Base-by-base conservation (phyloP, 2,329 filamentous ascomycete genomes). In the Xylariaceae sp. region DNA sequence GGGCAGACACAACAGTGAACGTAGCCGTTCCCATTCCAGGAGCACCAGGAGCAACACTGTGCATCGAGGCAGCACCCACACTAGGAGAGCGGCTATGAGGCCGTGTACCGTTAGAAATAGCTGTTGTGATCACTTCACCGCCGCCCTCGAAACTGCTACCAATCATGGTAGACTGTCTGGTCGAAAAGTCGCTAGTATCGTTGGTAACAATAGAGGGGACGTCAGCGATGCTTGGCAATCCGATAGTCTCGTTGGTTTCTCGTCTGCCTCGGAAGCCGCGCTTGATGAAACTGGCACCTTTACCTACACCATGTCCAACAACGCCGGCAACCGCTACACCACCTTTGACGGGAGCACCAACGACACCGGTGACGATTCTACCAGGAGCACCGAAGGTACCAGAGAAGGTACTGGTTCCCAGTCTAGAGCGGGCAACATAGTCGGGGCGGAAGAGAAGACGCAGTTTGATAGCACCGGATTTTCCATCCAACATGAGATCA, bases 311-410 rank as follows among this genome's bases (percentile, higher is more conserved):
- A 60, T 90, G 89, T 18, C 88, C 88, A 1, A 90, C 85, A 17
- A 77, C 82, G 2, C 84, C 86, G 11, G 83, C 88, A 44, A 91
- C 92, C 44, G 88, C 88, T 59, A 86, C 88, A 35, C 90, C 90
- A 41, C 92, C 92, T 77, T 97, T 97, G 74, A 99, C 88, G n/a
- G 94, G 95, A 15, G 88, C 94, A 44, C 93, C 93, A 34, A 85
- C 86, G 55, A 88, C 86, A 63, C 86, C 85, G 10, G 86, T 88
- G 60, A 97, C 89, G 61, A 99, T 92, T 75, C 92, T 92, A 52
- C 90, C 90, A 34, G 94, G 91, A 1, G 87, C 82, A 4, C 87
- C 88, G 72, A 97, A 97, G 0, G 92, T 96, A 37, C 92, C 92
- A 0, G 88, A 88, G 77, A 99, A 96, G 1, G 93, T 97, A 0